phyloP scores from a whole-genome alignment of 352 stramenopile genomes.

The Blastocystis sp. region DNA sequence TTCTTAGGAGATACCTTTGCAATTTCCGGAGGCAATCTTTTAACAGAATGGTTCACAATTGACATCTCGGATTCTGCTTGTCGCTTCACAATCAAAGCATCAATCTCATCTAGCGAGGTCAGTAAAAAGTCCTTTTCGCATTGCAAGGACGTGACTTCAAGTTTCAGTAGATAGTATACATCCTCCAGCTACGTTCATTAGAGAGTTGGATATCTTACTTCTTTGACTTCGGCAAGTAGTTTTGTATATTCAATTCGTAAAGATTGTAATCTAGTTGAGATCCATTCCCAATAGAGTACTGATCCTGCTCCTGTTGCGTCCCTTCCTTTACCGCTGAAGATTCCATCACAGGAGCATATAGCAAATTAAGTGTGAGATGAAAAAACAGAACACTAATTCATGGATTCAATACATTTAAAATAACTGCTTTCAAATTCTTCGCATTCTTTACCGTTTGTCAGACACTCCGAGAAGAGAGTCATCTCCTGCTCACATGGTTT shows the following conservation, averaged over 20 bases:
- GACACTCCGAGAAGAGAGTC: constrained; percentile 21
- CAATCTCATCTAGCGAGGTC: constrained; percentile 15
- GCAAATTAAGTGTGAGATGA: not conserved
- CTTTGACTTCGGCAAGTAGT: constrained; percentile 13
- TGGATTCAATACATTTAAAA: constrained; percentile 25
- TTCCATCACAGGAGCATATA: not conserved
- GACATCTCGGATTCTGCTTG: not conserved
- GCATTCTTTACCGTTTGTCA: constrained; percentile 2
- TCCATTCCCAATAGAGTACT: not conserved
- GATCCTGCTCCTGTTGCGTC: not conserved
- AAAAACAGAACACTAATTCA: not conserved
- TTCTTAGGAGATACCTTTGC: not conserved
- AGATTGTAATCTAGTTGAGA: constrained; percentile 1
- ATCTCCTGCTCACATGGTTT: constrained; percentile 29
- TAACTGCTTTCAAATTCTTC: constrained; percentile 3
- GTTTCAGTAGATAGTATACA: not conserved
- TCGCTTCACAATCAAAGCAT: constrained; percentile 18
- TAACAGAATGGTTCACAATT: not conserved
- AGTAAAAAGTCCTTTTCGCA: constrained; percentile 49
- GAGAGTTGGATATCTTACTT: not conserved
- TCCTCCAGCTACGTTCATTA: not conserved
- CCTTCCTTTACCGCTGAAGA: not conserved
- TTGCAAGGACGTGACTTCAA: constrained; percentile 24
- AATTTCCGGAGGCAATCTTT: not conserved
- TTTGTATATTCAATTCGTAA: constrained; percentile 15